Conservation (phyloP, 2,329 filamentous ascomycete genomes). For the Aspergillus sp. region DNA sequence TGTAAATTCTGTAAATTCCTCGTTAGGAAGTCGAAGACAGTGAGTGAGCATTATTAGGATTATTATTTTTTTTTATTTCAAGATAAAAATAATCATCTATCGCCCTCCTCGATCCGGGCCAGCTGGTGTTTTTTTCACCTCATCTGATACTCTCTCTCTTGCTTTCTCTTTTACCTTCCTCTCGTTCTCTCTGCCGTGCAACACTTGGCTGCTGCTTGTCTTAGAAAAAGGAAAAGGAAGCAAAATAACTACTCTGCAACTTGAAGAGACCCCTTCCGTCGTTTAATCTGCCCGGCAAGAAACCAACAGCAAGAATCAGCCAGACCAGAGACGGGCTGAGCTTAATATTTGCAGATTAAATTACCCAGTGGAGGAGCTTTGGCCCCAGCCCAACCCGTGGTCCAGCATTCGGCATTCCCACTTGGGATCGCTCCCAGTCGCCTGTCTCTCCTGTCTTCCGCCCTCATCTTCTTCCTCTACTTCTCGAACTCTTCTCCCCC, state of each 20-base stretch:
- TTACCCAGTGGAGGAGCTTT: slow-evolving; percentile 21
- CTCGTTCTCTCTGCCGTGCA: no score
- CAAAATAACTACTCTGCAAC: no score
- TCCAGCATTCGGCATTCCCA: slow-evolving; percentile 25
- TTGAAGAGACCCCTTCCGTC: neutral
- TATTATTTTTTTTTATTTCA: no score
- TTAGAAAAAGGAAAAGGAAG: no score
- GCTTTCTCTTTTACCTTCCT: no score
- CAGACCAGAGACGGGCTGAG: slow-evolving; percentile 5
- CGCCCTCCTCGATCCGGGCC: no score
- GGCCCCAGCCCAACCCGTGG: slow-evolving; percentile 25
- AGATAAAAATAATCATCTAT: no score
- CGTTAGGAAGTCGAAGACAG: neutral
- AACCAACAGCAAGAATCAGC: neutral
- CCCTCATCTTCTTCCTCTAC: slow-evolving; percentile 14
- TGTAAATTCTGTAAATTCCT: neutral
- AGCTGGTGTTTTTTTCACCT: no score
- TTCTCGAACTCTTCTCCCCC: slow-evolving; percentile 9
- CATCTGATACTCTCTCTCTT: no score
- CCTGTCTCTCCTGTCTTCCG: slow-evolving; percentile 20
- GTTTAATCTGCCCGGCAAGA: neutral
- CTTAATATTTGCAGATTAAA: slow-evolving; percentile 24
- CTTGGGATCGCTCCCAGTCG: slow-evolving; percentile 15
- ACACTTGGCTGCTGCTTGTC: no score
- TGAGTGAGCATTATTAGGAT: no score